phyloP scores from a whole-genome alignment of 768 basidiomycete species.

The Trametes cinnabarina region DNA sequence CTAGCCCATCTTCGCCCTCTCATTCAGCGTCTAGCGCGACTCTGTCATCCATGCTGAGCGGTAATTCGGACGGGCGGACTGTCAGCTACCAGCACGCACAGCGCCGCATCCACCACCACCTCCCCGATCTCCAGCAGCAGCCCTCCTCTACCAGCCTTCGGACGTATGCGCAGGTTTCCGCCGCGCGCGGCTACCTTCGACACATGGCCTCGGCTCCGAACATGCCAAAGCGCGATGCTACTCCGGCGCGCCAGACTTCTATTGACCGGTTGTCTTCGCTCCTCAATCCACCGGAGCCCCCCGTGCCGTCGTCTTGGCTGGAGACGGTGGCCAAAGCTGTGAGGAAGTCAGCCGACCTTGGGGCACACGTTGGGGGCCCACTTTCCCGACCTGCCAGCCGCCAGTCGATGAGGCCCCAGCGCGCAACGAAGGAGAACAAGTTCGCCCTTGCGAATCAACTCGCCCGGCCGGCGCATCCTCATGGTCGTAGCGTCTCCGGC shows the following conservation, averaged over 20 bases:
- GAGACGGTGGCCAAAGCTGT: slow-evolving; percentile 68
- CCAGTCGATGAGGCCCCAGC: slow-evolving; percentile 20
- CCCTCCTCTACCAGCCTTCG: slow-evolving; percentile 20
- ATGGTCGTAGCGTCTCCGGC: slow-evolving; percentile 16
- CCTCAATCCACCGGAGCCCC: slow-evolving; percentile 34
- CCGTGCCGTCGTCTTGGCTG: slow-evolving; percentile 68
- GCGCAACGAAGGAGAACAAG: slow-evolving; percentile 25
- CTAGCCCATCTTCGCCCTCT: slow-evolving; percentile 13
- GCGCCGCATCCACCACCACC: slow-evolving; percentile 15
- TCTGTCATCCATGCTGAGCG: slow-evolving; percentile 18
- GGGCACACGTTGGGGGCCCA: slow-evolving; percentile 44
- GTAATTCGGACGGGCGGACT: slow-evolving; percentile 11
- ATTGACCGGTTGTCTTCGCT: slow-evolving; percentile 12
- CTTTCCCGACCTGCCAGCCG: slow-evolving; percentile 16
- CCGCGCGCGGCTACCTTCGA: slow-evolving; percentile 66
- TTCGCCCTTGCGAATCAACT: slow-evolving; percentile 28
- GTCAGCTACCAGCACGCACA: slow-evolving; percentile 20
- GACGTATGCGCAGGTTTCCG: slow-evolving; percentile 32
- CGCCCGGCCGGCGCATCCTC: slow-evolving; percentile 18
- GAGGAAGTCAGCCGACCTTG: slow-evolving; percentile 47
- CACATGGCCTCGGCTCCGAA: slow-evolving; percentile 68
- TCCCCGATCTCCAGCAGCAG: slow-evolving; percentile 18
- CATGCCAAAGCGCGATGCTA: slow-evolving; percentile 30
- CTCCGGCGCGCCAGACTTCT: slow-evolving; percentile 11
- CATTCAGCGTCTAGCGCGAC: slow-evolving; percentile 19